These are phyloP conservation scores for Quercus suber DNA, from an alignment of 306 rosid species.

Conservation along the genomic window DNA sequence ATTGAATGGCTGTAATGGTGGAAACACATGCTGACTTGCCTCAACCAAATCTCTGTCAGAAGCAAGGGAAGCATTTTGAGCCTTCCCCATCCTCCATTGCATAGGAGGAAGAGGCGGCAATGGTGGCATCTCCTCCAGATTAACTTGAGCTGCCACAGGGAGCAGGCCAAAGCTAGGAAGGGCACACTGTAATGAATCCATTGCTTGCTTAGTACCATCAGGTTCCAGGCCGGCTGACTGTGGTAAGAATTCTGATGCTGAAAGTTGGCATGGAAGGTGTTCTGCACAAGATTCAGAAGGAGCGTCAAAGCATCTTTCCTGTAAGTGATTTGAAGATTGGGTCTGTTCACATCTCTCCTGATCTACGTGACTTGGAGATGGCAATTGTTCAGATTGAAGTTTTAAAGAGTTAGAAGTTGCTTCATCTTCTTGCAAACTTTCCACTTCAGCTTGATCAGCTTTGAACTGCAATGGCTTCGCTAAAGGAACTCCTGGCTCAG, in stretches of 20 bases:
- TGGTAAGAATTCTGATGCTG: conserved; percentile 31
- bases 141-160: conserved; percentile 39
- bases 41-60: conserved; percentile 33
- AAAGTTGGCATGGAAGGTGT: conserved; percentile 27
- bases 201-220: conserved; percentile 22
- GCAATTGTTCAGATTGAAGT: conserved; percentile 33
- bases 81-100: conserved; percentile 89
- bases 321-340: conserved; percentile 24
- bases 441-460: conserved; percentile 36
- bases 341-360: conserved; percentile 18
- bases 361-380: conserved; percentile 12
- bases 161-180: conserved; percentile 35
- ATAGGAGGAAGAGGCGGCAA: conserved; percentile 96
- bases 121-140: conserved; percentile 73
- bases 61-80: conserved; percentile 42
- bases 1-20: conserved; percentile 26
- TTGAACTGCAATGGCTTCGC: conserved; percentile 32
- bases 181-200: conserved; percentile 34
- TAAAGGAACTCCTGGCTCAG: conserved; percentile 30
- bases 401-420: conserved; percentile 31
- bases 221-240: conserved; percentile 32
- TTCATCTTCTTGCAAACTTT: conserved; percentile 28
- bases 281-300: conserved; percentile 32
- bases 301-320: conserved; percentile 32
- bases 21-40: conserved; percentile 28